Evolutionary conservation across 805 yeast genomes (phyloP), one percentile per base, ranked within the genome.

Genomic region (Ogataea philodendri): DNA sequence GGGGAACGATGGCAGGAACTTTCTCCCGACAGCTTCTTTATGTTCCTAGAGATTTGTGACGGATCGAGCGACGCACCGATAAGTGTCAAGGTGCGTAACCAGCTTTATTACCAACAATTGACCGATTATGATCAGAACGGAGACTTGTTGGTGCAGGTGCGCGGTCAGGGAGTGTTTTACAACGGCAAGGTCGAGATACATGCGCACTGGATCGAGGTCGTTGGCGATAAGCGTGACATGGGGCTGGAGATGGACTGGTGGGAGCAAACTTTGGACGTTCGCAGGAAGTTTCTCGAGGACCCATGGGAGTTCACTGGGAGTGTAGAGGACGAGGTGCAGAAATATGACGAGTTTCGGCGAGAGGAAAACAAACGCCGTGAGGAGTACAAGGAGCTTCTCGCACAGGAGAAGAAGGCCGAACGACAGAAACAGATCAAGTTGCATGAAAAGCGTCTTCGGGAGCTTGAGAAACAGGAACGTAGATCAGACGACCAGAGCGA

Each of bases 211-310:
- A 30, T 63, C 3, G 51, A 44, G 24, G 33, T 57, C 9, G 40
- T 46, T 9, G 60, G 63, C 1, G 27, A 28, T 2, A 32, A 22
- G 9, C 35, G 41, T 5, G 53, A 53, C 9, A 20, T 67, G 7
- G 43, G 28, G 4, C 33, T 35, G 3, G 71, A 70, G 35, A 29
- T 66, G 7, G 42, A 48, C 7, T 66, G 66, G 55, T 69, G 74
- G 72, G 42, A 42, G 17, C 35, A 30, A 5, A 51, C 61, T 0
- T 20, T 66, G 22, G 24, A 43, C 6, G 37, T 43, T 14, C 48
- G 66, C 26, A 15, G 25, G 1, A 35, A 44, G 7, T 29, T 44
- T 7, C 37, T 67, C 18, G 28, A 30, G 4, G 44, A 42, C 1
- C 67, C 70, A 0, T 69, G 74, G 74, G 42, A 45, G 21, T 54